Conservation (phyloP, 208 protist genomes). For the Leptomonas seymouri region DNA sequence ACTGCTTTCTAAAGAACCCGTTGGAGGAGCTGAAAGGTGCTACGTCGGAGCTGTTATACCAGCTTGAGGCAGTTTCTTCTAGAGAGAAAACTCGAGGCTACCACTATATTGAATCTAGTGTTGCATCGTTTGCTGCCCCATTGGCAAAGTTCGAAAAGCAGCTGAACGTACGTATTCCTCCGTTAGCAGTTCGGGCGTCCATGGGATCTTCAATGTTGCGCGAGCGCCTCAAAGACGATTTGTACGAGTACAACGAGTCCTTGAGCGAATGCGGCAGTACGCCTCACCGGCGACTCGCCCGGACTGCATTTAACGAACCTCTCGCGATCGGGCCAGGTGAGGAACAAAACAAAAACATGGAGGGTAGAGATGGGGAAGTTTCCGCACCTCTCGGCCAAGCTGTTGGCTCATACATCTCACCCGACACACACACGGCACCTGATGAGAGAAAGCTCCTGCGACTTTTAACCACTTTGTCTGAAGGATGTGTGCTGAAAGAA, state of each 20-base stretch:
- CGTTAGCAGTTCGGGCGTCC: slow-evolving; percentile 59
- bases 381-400: slow-evolving; percentile 37
- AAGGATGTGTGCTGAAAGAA: slow-evolving; percentile 51
- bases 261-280: slow-evolving; percentile 65
- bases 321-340: slow-evolving; percentile 4
- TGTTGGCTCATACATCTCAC: slow-evolving; percentile 49
- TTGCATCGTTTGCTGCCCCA: slow-evolving; percentile 42
- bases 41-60: slow-evolving; percentile 42
- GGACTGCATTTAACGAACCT: slow-evolving; percentile 40
- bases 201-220: slow-evolving; percentile 41
- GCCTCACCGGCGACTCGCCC: slow-evolving; percentile 70
- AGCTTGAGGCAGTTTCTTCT: slow-evolving; percentile 42
- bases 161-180: slow-evolving; percentile 60
- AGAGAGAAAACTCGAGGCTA: slow-evolving; percentile 55
- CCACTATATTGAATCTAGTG: slow-evolving; percentile 30
- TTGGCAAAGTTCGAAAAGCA: slow-evolving; percentile 58
- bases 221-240: slow-evolving; percentile 68
- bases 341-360: neutral
- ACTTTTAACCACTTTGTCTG: slow-evolving; percentile 79
- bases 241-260: slow-evolving; percentile 74
- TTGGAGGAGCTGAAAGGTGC: slow-evolving; percentile 52
- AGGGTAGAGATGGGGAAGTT: slow-evolving; percentile 6
- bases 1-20: slow-evolving; percentile 73
- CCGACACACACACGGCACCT: slow-evolving; percentile 45
- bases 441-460: slow-evolving; percentile 83